Evolutionary conservation across 2,329 filamentous ascomycete genomes (phyloP), one percentile per base, ranked within the genome.

Genomic region (Calonectria pseudoturangicola): DNA sequence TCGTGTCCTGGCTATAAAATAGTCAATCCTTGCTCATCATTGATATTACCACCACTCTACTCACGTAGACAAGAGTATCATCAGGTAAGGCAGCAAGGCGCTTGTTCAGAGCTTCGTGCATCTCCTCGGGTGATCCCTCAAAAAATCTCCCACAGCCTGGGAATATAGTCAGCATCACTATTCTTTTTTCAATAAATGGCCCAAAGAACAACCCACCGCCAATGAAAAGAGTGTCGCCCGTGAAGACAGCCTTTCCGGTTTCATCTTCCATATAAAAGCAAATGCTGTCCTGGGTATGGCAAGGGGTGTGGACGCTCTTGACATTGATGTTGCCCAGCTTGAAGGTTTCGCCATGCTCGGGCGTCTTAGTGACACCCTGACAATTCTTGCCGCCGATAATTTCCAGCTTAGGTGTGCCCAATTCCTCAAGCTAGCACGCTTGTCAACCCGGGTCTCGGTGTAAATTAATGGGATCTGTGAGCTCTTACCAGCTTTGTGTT

Each of bases 221-320:
- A 81, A 98, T 96, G 86, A 99, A 99, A 45, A 99, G 87, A 0
- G 97, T 99, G 83, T 99, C 97, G 12, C 97, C 97, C 0, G 97
- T 98, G 82, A 99, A 99, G 3, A 99, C 95, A 9, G 90, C 96
- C 79, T 91, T 92, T 70, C 90, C 86, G 60, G 91, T 87, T 25
- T 92, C 92, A 81, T 99, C 96, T 84, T 98, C 91, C 87, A 97
- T 92, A 78, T 92, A 95, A 87, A 93, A 99, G 88, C 97, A 99
- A 82, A 99, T 98, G 84, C 96, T 98, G 86, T 99, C 97, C 86
- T 98, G 96, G 1, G 97, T 99, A 83, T 99, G 97, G 84, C 97
- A 99, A 2, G 97, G 97, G 15, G 97, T 99, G 85, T 98, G 94
- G n/a, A 98, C 87, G 28, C 94, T 94, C 82, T 91, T 96, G 70